Base-by-base conservation (phyloP, 805 yeast genomes). In the Metschnikowia kofuensis region DNA sequence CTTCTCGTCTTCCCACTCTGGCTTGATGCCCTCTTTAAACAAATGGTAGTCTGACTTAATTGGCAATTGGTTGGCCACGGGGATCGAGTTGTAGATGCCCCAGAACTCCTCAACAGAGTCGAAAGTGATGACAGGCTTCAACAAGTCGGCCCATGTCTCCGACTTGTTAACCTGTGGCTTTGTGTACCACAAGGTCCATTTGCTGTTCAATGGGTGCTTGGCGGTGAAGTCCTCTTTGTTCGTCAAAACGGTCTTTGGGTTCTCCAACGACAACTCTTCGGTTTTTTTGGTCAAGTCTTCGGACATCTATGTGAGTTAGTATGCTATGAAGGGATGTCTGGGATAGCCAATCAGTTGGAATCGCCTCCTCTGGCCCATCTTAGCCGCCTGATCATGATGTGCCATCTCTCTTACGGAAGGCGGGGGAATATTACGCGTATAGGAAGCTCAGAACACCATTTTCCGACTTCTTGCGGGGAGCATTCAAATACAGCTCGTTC, bases 81-180 rank as follows among this genome's bases (percentile, higher is more conserved):
- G 98, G 60, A 94, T 85, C 38, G 95, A 87, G 71, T 94, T 91
- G 77, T 83, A 87, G 57, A 92, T 86, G 27, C 98, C 99, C 99
- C 99, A 94, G 76, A 94, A 94, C 70, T 92, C 97, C 76, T 94
- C 99, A 45, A 94, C 98, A n/a, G 96, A 83, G 47, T 84, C 80
- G 62, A 94, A 89, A 26, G 95, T 82, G 59, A 90, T 92, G 44
- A 94, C 95, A 49, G 96, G 95, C 75, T 90, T 90, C 64, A 94
- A 79, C 57, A 90, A 79, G 64, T 91, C 96, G 47, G 89, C 80
- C 98, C 98, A 92, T 62, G 89, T 83, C 72, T 89, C 96, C 57
- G 75, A 75, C 56, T 76, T 77, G 64, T 84, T 87, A 52, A 83
- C 82, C 52, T 89, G 84, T 53, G 99, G 98, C 75, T 90, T 90